Base-by-base conservation (phyloP, 148 eudicot species). In the Nepenthes mirabilis region DNA sequence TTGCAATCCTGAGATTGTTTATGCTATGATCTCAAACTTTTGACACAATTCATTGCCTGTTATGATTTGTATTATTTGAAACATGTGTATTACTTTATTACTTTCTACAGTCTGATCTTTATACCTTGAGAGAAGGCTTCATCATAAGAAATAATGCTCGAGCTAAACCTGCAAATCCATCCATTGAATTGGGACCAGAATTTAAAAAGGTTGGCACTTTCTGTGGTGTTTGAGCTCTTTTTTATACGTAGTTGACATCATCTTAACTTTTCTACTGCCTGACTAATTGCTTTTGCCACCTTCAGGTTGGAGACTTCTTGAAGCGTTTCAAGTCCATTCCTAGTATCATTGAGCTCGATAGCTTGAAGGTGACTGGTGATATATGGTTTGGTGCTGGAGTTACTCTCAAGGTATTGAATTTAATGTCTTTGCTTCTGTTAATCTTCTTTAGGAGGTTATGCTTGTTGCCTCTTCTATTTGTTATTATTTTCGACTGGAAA, bases 181-280 rank as follows among this genome's bases (percentile, higher is more conserved):
- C 99, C n/a, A 84, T 93, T 52, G 99, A 93, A 53, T 66, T 93
- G 75, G 99, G 99, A 58, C 99, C 99, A 40, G 99, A 93, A 60
- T 93, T 86, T 58, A 93, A 93, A 54, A 93, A 93, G 99, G 98
- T 88, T 56, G 23, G 47, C 51, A 62, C 65, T 56, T 13, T 55
- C 56, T 47, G 37, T 65, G 2, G 54, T 13, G 10, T 32, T 51
- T n/a, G 2, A 57, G 50, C 14, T 56, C 11, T 32, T 57, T 59
- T 49, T 2, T 11, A 37, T 52, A 11, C 9, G 47, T 50, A 49
- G 10, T 11, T 49, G 12, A 14, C 55, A 62, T n/a, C 37, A 23
- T 33, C 10, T 37, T 33, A 35, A 33, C 23, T 12, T 13, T 34
- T 10, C 6, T 34, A 10, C 52, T 40, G 37, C 48, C 45, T 45